Evolutionary conservation across 2,329 filamentous ascomycete species (phyloP).

Genomic region (Aspergillus sp.): DNA sequence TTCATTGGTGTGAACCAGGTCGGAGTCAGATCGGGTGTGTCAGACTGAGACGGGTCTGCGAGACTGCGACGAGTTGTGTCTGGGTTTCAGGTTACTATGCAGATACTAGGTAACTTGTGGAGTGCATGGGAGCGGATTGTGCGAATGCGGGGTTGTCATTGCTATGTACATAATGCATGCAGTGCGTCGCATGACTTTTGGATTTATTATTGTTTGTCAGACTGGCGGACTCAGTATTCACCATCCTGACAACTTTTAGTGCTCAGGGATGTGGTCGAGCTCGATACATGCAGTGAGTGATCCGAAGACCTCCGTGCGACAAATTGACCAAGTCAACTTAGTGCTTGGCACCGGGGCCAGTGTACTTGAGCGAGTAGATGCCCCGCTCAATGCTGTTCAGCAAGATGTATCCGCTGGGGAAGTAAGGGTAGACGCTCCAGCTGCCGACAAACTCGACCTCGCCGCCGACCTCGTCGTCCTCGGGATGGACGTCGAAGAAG

Average conservation of each 20-base stretch:
- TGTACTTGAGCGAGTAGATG: conserved; percentile 27
- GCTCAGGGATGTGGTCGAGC: neutral
- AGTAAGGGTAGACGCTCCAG: conserved; percentile 28
- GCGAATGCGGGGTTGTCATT: neutral
- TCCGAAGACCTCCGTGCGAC: too few relatives aligned
- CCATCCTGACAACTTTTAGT: too few relatives aligned
- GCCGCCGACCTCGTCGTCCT: conserved; percentile 21
- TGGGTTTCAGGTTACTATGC: too few relatives aligned
- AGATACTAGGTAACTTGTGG: too few relatives aligned
- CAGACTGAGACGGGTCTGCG: too few relatives aligned
- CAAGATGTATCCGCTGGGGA: conserved; percentile 20
- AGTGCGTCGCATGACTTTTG: neutral
- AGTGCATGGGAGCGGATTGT: too few relatives aligned
- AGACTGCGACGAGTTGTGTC: too few relatives aligned
- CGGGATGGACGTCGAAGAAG: conserved; percentile 25
- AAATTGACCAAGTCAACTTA: neutral
- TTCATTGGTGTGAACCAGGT: neutral
- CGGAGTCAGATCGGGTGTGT: neutral
- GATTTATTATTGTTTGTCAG: neutral
- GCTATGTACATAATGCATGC: neutral
- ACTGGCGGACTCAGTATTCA: neutral
- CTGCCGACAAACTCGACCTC: conserved; percentile 23
- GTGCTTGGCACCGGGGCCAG: conserved; percentile 5
- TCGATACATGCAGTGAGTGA: neutral
- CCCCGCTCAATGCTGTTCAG: conserved; percentile 27